Evolutionary conservation across 2,329 filamentous ascomycete genomes (phyloP), one percentile per base, ranked within the genome.

Genomic region (Pseudocercospora fijiensis): DNA sequence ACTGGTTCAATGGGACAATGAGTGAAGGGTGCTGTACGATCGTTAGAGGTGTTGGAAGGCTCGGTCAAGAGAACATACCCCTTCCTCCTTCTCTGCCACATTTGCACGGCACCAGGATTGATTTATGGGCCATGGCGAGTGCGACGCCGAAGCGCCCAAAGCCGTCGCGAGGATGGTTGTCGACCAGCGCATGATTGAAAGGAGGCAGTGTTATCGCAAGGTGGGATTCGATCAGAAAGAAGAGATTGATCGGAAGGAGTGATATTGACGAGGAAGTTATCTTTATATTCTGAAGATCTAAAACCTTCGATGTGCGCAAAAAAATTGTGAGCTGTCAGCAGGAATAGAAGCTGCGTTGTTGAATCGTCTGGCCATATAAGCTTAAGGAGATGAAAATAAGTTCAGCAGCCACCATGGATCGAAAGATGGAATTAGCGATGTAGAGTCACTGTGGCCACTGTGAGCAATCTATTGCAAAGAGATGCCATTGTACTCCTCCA

Each of bases 1-100:
- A 76, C 1, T 82, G 83, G 76, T 86, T 81, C 65, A 90, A 76
- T 5, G 86, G 83, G 26, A 89, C 76, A 71, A 90, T 88, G 60
- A 89, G 78, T 70, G 88, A 84, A 16, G 87, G 87, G 74, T 79
- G 86, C 60, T 77, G 22, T 16, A 22, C 33, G 10, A 37, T 37
- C 5, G 33, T 37, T 37, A 37, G 33, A n/a, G 2, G 33, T 37
- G 33, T 37, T 2, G 2, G 33, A n/a, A 37, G 5, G 10, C 33
- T 37, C 33, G 33, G n/a, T 37, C 33, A 5, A 16, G 1, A 37
- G 33, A 37, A 37, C 33, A 13, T n/a, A 37, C 33, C 33, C 16
- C 13, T 37, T 16, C 33, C n/a, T 37, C 33, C 13, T 37, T 37
- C 13, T 37, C n/a, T 13, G 13, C 13, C 33, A 37, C 33, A n/a